These are phyloP conservation scores for Auriscalpium microsporum DNA, from an alignment of 768 basidiomycete genomes.

Conservation along the genomic window DNA sequence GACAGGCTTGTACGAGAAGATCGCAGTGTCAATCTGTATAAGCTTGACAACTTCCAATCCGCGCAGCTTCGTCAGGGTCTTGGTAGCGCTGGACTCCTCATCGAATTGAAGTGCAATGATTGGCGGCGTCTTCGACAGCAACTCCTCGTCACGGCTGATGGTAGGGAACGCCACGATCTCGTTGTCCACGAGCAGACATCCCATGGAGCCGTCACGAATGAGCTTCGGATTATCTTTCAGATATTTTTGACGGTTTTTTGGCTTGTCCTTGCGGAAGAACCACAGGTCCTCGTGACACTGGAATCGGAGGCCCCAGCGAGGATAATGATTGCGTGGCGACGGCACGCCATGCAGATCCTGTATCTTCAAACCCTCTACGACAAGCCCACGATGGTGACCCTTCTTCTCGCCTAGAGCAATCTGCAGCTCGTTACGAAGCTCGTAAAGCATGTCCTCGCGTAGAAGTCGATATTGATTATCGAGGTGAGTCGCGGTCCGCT, in stretches of 20 bases:
- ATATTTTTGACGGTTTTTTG: constrained; percentile 30
- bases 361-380: constrained; percentile 31
- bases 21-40: constrained; percentile 49
- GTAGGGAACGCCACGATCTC: constrained; percentile 45
- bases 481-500: constrained; percentile 39
- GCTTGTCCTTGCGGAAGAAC: constrained; percentile 16
- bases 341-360: constrained; percentile 28
- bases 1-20: constrained; percentile 58
- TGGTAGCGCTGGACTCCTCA: constrained; percentile 30
- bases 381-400: constrained; percentile 29
- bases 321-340: constrained; percentile 31
- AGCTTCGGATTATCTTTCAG: constrained; percentile 32
- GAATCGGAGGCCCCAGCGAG: constrained; percentile 28
- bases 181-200: constrained; percentile 41
- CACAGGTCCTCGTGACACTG: constrained; percentile 23
- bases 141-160: constrained; percentile 45
- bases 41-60: constrained; percentile 30
- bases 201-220: constrained; percentile 45
- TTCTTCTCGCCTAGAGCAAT: constrained; percentile 32
- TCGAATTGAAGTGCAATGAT: constrained; percentile 46
- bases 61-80: constrained; percentile 34
- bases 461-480: constrained; percentile 62
- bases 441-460: constrained; percentile 54
- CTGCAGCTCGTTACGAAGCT: constrained; percentile 48
- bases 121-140: constrained; percentile 39